Evolutionary conservation across 1,139 yeast genomes (phyloP), one percentile per base, ranked within the genome.

Genomic region (Lodderomyces parapsilosis): DNA sequence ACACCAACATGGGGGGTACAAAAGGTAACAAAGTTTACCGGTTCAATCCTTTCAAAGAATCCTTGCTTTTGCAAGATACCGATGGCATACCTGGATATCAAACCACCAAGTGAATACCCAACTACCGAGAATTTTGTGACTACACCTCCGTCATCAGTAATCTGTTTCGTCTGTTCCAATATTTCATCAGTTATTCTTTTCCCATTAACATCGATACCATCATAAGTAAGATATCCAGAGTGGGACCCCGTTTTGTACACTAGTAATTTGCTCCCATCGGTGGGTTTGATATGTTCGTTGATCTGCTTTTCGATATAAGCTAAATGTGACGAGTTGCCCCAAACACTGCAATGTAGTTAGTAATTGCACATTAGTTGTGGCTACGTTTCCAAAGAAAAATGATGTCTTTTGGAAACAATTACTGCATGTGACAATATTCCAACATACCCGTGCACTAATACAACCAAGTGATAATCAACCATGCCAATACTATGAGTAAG

Each of bases 1-100:
- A 78, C 86, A 2, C 96, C 96, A 1, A 86, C 86, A 60, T 88
- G 96, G 1, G 96, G 96, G 1, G 89, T 71, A 53, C 93, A 86
- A 54, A 88, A 83, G 1, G 93, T 81, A 8, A 86, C 76, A 57
- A 84, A 86, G 51, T 80, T 80, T n/a, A 80, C 57, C 3, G 86
- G 81, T 33, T 63, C 66, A 10, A 73, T 58, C 34, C 54, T 41
- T 6, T 76, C 68, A 56, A 88, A 86, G 47, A 73, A 69, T 2
- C 77, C 77, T 40, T 74, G 73, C 43, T 72, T 69, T 50, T 77
- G 68, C 40, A 89, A 66, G 15, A 86, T 63, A 0, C 96, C 96
- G 38, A 86, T 64, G 6, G 93, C 88, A 59, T 84, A 88, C 27
- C 96, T 68, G 1, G 87, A 72, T 42, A 87, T 82, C 42, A 89